Conservation (phyloP, 768 basidiomycete species). For the Zangia roseola region DNA sequence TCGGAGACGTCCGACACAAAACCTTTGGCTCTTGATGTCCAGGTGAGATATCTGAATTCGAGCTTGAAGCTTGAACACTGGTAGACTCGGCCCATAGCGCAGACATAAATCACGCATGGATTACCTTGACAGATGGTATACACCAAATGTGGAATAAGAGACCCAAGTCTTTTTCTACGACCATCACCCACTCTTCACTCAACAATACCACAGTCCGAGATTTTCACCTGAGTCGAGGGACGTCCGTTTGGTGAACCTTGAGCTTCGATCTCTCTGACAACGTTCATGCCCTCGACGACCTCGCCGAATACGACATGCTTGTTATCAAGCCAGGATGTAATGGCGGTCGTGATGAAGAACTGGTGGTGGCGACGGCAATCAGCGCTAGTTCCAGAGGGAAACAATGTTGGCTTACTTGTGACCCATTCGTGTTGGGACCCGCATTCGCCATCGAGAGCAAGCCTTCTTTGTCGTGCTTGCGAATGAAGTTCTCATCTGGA, state of each 20-base stretch:
- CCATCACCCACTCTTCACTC: slow-evolving; percentile 17
- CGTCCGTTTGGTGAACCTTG: slow-evolving; percentile 27
- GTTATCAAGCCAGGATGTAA: slow-evolving; percentile 58
- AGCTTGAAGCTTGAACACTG: no score
- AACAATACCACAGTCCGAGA: slow-evolving; percentile 54
- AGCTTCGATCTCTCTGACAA: slow-evolving; percentile 42
- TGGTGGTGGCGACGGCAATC: slow-evolving; percentile 14
- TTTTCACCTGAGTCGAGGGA: slow-evolving; percentile 43
- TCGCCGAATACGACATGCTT: slow-evolving; percentile 50
- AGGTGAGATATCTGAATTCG: no score
- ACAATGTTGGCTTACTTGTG: slow-evolving; percentile 47
- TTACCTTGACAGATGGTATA: slow-evolving; percentile 2
- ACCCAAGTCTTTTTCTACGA: background rate
- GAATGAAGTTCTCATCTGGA: slow-evolving; percentile 68
- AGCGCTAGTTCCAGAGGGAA: background rate
- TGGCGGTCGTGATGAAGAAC: slow-evolving; percentile 78
- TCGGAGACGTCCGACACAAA: no score
- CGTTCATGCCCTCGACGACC: slow-evolving; percentile 42
- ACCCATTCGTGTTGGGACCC: slow-evolving; percentile 78
- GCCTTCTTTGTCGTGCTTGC: slow-evolving; percentile 61
- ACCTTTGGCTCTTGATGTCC: no score
- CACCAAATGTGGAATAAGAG: background rate
- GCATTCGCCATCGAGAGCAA: slow-evolving; percentile 88
- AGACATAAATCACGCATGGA: no score
- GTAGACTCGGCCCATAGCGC: no score